Conservation (phyloP, 805 yeast genomes). For the Kuraishia piskuri region DNA sequence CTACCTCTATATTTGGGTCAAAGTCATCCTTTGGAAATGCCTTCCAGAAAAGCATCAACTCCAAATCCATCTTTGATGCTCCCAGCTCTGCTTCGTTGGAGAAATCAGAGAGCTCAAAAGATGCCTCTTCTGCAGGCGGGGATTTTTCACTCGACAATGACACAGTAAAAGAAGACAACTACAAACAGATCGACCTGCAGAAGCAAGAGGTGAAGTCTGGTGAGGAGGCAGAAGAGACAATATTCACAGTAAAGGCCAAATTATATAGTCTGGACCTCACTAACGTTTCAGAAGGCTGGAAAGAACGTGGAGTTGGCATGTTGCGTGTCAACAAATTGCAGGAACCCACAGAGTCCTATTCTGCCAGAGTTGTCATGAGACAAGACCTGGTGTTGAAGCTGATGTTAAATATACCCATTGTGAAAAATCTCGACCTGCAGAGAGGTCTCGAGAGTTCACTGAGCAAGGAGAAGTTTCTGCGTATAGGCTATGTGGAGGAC, state of each 20-base stretch:
- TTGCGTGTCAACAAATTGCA: slow-evolving; percentile 59
- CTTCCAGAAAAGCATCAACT: slow-evolving; percentile 39
- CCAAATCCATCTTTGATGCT: slow-evolving; percentile 50
- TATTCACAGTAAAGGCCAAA: slow-evolving; percentile 67
- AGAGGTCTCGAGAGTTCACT: slow-evolving; percentile 85
- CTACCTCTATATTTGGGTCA: slow-evolving; percentile 32
- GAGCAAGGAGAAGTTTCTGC: slow-evolving; percentile 72
- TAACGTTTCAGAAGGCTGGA: slow-evolving; percentile 76
- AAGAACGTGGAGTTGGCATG: slow-evolving; percentile 86
- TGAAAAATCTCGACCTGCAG: slow-evolving; percentile 49
- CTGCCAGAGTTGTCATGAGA: slow-evolving; percentile 79
- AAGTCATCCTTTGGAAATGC: slow-evolving; percentile 44
- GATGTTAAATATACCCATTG: slow-evolving; percentile 66
- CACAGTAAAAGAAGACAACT: slow-evolving; percentile 24
- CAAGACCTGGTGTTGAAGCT: slow-evolving; percentile 80
- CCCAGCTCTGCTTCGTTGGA: slow-evolving; percentile 7
- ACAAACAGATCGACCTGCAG: slow-evolving; percentile 51
- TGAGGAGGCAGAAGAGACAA: slow-evolving; percentile 74
- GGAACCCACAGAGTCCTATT: slow-evolving; percentile 21
- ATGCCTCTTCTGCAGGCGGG: slow-evolving; percentile 4
- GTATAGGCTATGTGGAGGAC: slow-evolving; percentile 59
- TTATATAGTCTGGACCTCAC: slow-evolving; percentile 67
- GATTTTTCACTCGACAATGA: slow-evolving; percentile 12
- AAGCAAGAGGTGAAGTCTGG: slow-evolving; percentile 69
- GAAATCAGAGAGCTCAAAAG: slow-evolving; percentile 12